phyloP scores from a whole-genome alignment of 208 protist species.

The Vickermania ingenoplastis region DNA sequence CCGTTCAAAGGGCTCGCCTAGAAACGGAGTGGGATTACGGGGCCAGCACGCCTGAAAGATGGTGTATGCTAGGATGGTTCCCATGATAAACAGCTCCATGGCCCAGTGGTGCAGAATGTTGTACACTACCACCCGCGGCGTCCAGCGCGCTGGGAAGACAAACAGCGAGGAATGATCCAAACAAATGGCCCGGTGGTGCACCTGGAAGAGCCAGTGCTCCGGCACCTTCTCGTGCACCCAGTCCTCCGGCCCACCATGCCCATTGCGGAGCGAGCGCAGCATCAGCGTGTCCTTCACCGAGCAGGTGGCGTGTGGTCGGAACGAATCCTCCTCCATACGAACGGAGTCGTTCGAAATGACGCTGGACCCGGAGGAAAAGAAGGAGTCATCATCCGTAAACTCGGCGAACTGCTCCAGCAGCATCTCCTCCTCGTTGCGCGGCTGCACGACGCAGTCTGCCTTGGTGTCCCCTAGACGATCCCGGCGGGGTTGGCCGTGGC shows the following conservation, averaged over 20 bases:
- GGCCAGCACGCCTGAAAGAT: constrained; percentile 81
- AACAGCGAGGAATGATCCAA: constrained; percentile 79
- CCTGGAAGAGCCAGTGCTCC: constrained; percentile 67
- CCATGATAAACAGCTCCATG: constrained; percentile 60
- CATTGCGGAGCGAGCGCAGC: constrained; percentile 37
- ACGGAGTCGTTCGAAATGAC: constrained; percentile 52
- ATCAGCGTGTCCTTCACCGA: constrained; percentile 62
- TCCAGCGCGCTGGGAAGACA: constrained; percentile 74
- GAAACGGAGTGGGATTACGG: constrained; percentile 31
- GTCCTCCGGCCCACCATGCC: constrained; percentile 5
- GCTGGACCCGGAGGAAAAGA: constrained; percentile 61
- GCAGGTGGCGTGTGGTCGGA: constrained; percentile 30
- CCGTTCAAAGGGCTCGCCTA: constrained; percentile 19
- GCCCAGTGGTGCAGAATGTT: constrained; percentile 88
- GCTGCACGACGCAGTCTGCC: constrained; percentile 21
- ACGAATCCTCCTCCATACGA: constrained; percentile 35
- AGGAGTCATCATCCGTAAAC: constrained; percentile 89
- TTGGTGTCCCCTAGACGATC: constrained; percentile 11
- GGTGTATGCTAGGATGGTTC: constrained; percentile 70
- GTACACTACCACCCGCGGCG: constrained; percentile 80
- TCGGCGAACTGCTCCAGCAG: constrained; percentile 78
- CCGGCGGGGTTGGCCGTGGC: constrained; percentile 1
- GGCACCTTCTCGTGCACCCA: no score
- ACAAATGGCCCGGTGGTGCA: constrained; percentile 68
- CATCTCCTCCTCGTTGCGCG: constrained; percentile 65